Evolutionary conservation across 208 protist species (phyloP).

Genomic region (Blechomonas ayalai): DNA sequence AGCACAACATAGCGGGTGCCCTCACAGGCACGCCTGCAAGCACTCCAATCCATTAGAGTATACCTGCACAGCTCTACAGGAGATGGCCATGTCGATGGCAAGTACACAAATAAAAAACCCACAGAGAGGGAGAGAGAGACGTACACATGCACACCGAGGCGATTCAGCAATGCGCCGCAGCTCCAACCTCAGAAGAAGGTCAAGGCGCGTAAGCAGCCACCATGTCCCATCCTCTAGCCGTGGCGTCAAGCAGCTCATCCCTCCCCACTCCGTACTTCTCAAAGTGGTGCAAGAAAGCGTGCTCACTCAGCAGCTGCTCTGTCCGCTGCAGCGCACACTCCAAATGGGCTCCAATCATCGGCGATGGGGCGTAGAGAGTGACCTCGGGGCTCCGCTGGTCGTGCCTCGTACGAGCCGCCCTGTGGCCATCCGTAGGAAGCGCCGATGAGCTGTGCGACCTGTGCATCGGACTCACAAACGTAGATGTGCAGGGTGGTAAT

Average conservation of each 20-base stretch:
- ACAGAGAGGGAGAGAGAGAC: too few species aligned
- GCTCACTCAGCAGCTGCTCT: constrained; percentile 39
- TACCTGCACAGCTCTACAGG: too few species aligned
- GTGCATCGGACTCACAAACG: constrained; percentile 22
- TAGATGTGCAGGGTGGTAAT: constrained; percentile 17
- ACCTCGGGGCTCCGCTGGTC: constrained; percentile 17
- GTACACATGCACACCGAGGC: too few species aligned
- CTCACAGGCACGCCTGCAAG: too few species aligned
- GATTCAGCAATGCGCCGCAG: not conserved
- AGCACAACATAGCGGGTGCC: too few species aligned
- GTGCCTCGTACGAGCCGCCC: constrained; percentile 6
- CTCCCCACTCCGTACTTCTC: constrained; percentile 42
- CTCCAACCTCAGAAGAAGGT: not conserved
- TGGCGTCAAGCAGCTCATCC: constrained; percentile 35
- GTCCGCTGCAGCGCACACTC: constrained; percentile 18
- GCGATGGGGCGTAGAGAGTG: constrained; percentile 45
- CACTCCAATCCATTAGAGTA: too few species aligned
- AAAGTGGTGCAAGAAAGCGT: constrained; percentile 76
- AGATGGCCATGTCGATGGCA: too few species aligned
- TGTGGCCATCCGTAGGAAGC: not conserved
- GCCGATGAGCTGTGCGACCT: not conserved
- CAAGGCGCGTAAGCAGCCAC: constrained; percentile 25
- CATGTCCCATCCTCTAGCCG: constrained; percentile 47
- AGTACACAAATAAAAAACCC: too few species aligned
- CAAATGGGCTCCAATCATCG: constrained; percentile 24